phyloP scores from a whole-genome alignment of 140 eudicot genomes.

The Oenanthe javanica region DNA sequence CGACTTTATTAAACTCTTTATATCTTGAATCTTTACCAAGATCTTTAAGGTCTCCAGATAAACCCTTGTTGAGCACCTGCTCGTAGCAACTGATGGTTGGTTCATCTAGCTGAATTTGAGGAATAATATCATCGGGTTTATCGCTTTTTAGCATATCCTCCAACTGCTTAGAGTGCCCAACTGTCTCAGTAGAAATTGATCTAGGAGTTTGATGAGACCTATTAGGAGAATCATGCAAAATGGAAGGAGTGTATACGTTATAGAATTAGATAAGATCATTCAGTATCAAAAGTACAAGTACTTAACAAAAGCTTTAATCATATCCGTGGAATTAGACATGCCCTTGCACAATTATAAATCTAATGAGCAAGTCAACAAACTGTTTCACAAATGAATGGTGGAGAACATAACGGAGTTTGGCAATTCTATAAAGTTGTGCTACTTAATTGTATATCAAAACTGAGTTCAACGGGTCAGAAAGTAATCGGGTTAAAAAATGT shows the following conservation, averaged over 20 bases:
- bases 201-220: neutral
- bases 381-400: neutral
- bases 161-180: neutral
- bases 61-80: neutral
- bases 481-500: neutral
- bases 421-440: neutral
- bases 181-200: neutral
- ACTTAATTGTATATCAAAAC: neutral
- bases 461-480: neutral
- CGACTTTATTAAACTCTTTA: conserved; percentile 6
- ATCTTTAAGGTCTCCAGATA: conserved; percentile 3
- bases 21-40: neutral
- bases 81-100: neutral
- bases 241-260: neutral
- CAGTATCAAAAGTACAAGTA: neutral
- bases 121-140: neutral
- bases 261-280: neutral
- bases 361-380: neutral
- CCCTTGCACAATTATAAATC: neutral
- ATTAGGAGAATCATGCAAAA: neutral
- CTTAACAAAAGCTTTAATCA: neutral
- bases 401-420: neutral
- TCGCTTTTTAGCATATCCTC: neutral
- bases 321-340: neutral
- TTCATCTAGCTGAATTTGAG: neutral